Evolutionary conservation across 306 rosid species (phyloP).

Genomic region (Gastrolobium bilobum): DNA sequence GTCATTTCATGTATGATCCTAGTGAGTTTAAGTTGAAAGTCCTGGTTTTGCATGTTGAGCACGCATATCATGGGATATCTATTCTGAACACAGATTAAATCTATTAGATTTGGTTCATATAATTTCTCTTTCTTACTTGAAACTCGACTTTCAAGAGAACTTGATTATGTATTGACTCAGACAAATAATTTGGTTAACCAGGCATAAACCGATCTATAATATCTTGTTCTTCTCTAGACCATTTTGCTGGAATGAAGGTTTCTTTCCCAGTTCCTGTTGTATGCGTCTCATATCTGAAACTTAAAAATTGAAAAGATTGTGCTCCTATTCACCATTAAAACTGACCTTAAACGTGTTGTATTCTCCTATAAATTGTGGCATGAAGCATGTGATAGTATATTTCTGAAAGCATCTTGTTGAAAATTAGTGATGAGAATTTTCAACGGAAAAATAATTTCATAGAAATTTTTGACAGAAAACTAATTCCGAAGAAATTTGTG

Average conservation of each 20-base stretch:
- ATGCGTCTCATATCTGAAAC: not conserved
- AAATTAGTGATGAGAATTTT: no score
- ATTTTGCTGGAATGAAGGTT: not conserved
- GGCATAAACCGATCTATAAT: not conserved
- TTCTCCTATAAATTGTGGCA: not conserved
- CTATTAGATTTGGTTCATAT: conserved; percentile 27
- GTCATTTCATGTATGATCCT: conserved; percentile 35
- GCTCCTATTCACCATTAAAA: not conserved
- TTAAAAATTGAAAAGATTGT: not conserved
- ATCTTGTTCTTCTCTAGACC: not conserved
- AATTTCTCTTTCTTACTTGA: not conserved
- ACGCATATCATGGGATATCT: conserved; percentile 17
- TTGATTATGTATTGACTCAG: conserved; percentile 5
- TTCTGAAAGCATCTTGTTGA: no score
- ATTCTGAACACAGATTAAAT: conserved; percentile 15
- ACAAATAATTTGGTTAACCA: not conserved
- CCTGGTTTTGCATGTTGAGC: conserved; percentile 31
- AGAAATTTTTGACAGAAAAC: no score
- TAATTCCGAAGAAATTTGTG: no score
- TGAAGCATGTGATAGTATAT: not conserved
- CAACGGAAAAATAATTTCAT: no score
- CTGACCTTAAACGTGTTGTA: not conserved
- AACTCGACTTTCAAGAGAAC: conserved; percentile 1
- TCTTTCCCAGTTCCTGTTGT: not conserved
- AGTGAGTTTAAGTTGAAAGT: conserved; percentile 1